Evolutionary conservation across 768 basidiomycete species (phyloP).

Genomic region (Macrolepiota fuliginosa): DNA sequence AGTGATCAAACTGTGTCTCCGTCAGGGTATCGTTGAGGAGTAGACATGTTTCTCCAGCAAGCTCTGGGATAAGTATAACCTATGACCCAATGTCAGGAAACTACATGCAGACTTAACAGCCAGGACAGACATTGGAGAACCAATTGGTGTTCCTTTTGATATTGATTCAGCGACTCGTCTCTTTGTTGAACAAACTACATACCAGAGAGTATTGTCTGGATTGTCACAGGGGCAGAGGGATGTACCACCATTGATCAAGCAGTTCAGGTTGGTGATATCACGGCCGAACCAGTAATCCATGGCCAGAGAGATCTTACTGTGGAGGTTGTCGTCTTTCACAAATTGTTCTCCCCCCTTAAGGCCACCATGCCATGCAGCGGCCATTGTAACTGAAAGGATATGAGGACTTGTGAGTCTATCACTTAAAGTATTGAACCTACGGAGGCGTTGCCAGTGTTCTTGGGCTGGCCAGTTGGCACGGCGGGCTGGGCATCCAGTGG

Average conservation of each 20-base stretch:
- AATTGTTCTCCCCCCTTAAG: slow-evolving; percentile 37
- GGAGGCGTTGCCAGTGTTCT: slow-evolving; percentile 52
- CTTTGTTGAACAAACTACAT: slow-evolving; percentile 8
- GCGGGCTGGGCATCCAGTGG: slow-evolving; percentile 58
- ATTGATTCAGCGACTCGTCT: slow-evolving; percentile 3
- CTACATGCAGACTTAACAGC: background rate
- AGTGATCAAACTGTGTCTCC: slow-evolving; percentile 37
- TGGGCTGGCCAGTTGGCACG: slow-evolving; percentile 72
- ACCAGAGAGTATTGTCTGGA: slow-evolving; percentile 41
- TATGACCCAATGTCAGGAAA: slow-evolving; percentile 18
- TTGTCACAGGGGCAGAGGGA: slow-evolving; percentile 53
- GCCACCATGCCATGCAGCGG: slow-evolving; percentile 58
- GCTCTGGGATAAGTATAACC: slow-evolving; percentile 59
- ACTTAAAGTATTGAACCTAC: slow-evolving; percentile 29
- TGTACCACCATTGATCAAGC: slow-evolving; percentile 54
- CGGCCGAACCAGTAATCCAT: slow-evolving; percentile 66
- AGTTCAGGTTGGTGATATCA: slow-evolving; percentile 52
- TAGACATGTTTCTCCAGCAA: slow-evolving; percentile 56
- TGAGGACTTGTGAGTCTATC: background rate
- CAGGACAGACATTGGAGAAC: slow-evolving; percentile 50
- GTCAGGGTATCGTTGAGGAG: slow-evolving; percentile 49
- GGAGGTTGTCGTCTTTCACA: slow-evolving; percentile 37
- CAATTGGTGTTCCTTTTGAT: slow-evolving; percentile 60
- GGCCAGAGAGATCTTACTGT: slow-evolving; percentile 41
- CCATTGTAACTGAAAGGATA: slow-evolving; percentile 41